These are phyloP conservation scores for Phaffia australis DNA, from an alignment of 768 basidiomycete species.

Conservation along the genomic window DNA sequence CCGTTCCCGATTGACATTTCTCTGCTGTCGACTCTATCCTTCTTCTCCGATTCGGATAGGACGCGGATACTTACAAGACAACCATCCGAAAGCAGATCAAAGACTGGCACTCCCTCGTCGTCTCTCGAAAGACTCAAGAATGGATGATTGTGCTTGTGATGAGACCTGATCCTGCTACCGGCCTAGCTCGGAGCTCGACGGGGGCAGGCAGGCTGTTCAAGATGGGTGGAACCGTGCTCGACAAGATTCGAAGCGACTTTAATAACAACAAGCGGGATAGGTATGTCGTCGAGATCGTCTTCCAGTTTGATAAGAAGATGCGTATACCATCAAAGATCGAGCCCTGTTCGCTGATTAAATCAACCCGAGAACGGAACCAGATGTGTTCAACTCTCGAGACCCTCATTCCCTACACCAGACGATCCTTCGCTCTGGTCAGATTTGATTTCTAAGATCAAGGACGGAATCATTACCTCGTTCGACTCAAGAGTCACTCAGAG, in stretches of 20 bases:
- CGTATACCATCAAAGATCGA: background rate
- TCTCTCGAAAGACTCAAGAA: constrained; percentile 68
- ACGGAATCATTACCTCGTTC: constrained; percentile 72
- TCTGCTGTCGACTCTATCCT: constrained; percentile 21
- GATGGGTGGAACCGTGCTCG: constrained; percentile 70
- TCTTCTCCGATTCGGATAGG: constrained; percentile 37
- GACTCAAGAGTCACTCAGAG: constrained; percentile 63
- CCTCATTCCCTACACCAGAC: constrained; percentile 50
- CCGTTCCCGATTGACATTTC: background rate
- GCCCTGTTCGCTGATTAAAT: constrained; percentile 26
- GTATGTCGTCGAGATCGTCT: constrained; percentile 39
- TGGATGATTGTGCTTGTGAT: constrained; percentile 44
- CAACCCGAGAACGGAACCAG: constrained; percentile 39
- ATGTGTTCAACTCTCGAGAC: constrained; percentile 67
- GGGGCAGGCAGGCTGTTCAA: constrained; percentile 57
- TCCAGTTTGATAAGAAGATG: background rate
- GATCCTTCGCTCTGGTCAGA: constrained; percentile 81
- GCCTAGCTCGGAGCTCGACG: background rate
- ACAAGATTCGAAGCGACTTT: constrained; percentile 85
- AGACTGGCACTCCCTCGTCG: constrained; percentile 68
- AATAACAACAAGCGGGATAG: constrained; percentile 78
- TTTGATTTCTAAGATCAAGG: constrained; percentile 76
- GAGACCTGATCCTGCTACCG: constrained; percentile 19
- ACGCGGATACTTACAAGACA: constrained; percentile 64
- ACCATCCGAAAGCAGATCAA: constrained; percentile 74